Evolutionary conservation across 352 stramenopile species (phyloP), one percentile per base, ranked within the genome.

Genomic region (Globisporangium okanoganense): DNA sequence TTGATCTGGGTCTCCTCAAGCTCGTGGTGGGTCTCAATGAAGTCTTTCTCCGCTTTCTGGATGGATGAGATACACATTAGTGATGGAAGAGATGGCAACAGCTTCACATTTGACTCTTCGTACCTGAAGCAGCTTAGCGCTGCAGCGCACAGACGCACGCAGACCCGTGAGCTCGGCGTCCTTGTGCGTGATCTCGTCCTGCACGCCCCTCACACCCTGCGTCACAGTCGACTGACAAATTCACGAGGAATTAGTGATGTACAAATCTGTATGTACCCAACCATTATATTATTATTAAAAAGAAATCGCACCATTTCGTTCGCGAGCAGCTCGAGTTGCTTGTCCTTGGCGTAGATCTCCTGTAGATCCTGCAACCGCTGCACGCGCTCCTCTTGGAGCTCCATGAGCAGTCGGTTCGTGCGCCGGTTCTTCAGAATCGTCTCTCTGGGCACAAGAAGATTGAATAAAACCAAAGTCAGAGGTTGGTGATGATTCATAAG

Each of bases 271-370:
- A n/a, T n/a, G n/a, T n/a, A n/a, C n/a, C n/a, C n/a, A n/a, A n/a
- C n/a, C n/a, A n/a, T n/a, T n/a, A n/a, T n/a, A n/a, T n/a, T n/a
- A n/a, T n/a, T n/a, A n/a, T n/a, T n/a, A 27, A 18, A n/a, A 18
- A 33, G 3, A 1, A 8, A 13, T 7, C 16, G 53, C 67, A 91
- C 82, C 64, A 87, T 79, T 80, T 88, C 79, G 22, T 45, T 70
- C 3, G 73, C 56, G 13, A 92, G 56, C 14, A 82, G 70, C 41
- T 88, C 82, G 8, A 92, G 60, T 31, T 85, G 71, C 55, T 90
- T 92, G 45, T 92, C 79, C 56, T 92, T 92, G 13, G 79, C 69
- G 54, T 92, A 92, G 58, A 92, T 92, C 58, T 92, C 82, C 48
- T 92, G 75, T 7, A 90, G 64, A 66, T 92, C 82, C 44, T 92